These are phyloP conservation scores for Kuraishia molischiana DNA, from an alignment of 805 yeast species.

Conservation along the genomic window DNA sequence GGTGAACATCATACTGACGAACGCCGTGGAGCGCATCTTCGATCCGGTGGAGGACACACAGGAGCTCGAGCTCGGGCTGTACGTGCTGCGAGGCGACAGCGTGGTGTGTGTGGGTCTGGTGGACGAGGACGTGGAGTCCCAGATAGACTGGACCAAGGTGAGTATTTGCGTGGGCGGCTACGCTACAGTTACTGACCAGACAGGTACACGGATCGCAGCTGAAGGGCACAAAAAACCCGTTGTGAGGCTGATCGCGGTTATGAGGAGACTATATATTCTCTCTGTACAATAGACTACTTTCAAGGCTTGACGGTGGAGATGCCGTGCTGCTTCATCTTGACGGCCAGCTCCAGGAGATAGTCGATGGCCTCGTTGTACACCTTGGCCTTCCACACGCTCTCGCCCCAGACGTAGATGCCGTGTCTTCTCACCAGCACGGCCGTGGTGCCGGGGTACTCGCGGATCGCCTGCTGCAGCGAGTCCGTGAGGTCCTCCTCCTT, in stretches of 20 bases:
- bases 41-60: slow-evolving; percentile 26
- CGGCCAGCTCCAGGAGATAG: slow-evolving; percentile 74
- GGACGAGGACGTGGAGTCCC: slow-evolving; percentile 29
- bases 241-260: slow-evolving; percentile 4
- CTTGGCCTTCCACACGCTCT: slow-evolving; percentile 85
- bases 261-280: neutral
- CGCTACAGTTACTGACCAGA: neutral
- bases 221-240: slow-evolving; percentile 20
- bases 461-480: slow-evolving; percentile 52
- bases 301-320: slow-evolving; percentile 33
- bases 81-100: slow-evolving; percentile 48
- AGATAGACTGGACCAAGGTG: slow-evolving; percentile 28
- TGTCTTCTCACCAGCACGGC: slow-evolving; percentile 90
- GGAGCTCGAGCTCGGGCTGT: slow-evolving; percentile 34
- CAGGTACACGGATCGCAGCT: slow-evolving; percentile 12
- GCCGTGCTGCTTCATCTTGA: slow-evolving; percentile 69
- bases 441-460: slow-evolving; percentile 64
- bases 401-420: slow-evolving; percentile 97
- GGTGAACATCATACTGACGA: slow-evolving; percentile 47
- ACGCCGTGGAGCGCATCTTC: slow-evolving; percentile 41
- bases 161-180: neutral
- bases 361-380: slow-evolving; percentile 90
- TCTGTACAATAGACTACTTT: too few species aligned
- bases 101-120: slow-evolving; percentile 48
- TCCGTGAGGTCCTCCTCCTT: slow-evolving; percentile 78